Conservation (phyloP, 306 rosid genomes). For the Vigna unguiculata region DNA sequence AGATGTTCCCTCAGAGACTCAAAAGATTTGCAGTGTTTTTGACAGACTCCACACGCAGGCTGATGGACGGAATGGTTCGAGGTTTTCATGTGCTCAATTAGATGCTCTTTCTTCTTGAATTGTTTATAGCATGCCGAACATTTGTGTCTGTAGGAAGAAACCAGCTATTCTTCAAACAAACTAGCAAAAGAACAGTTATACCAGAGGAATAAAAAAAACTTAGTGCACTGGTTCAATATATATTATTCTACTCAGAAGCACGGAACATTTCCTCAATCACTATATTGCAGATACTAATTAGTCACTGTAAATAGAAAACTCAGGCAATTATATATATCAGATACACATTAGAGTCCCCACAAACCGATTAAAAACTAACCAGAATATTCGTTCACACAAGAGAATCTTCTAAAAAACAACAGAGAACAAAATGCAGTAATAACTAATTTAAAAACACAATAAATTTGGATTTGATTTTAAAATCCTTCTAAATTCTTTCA, state of each 20-base stretch:
- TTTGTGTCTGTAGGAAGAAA: slow-evolving; percentile 61
- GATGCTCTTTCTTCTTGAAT: slow-evolving; percentile 75
- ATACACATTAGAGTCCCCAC: slow-evolving; percentile 26
- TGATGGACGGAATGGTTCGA: slow-evolving; percentile 77
- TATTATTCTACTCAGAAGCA: background rate
- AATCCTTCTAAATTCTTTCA: background rate
- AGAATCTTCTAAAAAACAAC: background rate
- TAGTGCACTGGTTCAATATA: background rate
- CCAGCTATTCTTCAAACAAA: slow-evolving; percentile 35
- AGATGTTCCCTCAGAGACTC: slow-evolving; percentile 89
- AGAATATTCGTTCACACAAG: slow-evolving; percentile 33
- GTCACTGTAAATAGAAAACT: background rate
- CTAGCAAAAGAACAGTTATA: slow-evolving; percentile 14
- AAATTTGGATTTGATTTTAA: background rate
- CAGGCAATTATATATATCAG: slow-evolving; percentile 12
- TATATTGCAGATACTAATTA: background rate
- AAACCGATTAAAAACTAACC: slow-evolving; percentile 19
- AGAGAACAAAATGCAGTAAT: background rate
- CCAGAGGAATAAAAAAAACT: background rate
- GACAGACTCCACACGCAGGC: slow-evolving; percentile 74
- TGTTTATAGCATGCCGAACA: slow-evolving; percentile 85
- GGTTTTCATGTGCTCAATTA: slow-evolving; percentile 72
- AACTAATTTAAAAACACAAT: background rate
- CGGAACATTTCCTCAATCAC: slow-evolving; percentile 9
- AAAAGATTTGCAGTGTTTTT: slow-evolving; percentile 79